Conservation (phyloP, 352 stramenopile genomes). For the Ophiocytium majus region DNA sequence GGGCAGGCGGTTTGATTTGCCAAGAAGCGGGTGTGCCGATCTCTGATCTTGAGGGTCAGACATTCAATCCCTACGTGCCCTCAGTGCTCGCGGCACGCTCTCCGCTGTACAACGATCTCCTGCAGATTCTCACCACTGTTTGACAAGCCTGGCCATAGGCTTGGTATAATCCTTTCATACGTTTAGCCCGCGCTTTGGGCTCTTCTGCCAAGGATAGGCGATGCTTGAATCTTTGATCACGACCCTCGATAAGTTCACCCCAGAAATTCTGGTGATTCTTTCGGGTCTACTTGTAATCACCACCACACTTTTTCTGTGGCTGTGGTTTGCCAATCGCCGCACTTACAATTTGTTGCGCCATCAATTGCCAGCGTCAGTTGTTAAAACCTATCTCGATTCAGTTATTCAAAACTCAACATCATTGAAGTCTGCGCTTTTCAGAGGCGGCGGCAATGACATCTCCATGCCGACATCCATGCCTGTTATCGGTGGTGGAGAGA, state of each 20-base stretch:
- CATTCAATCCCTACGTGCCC: not conserved
- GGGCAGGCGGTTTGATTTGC: not conserved
- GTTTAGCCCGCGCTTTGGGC: too few relatives aligned
- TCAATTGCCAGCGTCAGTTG: not conserved
- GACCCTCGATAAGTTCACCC: not conserved
- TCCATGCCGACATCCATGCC: not conserved
- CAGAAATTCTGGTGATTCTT: not conserved
- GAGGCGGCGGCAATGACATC: not conserved
- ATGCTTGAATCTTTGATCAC: not conserved
- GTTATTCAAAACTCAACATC: not conserved
- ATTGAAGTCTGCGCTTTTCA: not conserved
- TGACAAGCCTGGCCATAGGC: too few relatives aligned
- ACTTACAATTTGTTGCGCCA: not conserved
- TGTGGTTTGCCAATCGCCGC: constrained; percentile 4
- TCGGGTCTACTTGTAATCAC: constrained; percentile 2
- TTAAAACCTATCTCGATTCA: constrained; percentile 11
- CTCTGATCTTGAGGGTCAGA: not conserved
- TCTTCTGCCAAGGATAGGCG: not conserved
- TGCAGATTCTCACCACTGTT: not conserved
- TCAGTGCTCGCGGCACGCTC: not conserved
- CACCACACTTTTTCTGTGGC: not conserved
- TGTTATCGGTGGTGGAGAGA: not conserved
- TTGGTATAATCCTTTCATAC: too few relatives aligned
- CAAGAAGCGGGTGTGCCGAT: not conserved
- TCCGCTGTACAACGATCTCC: not conserved